phyloP scores from a whole-genome alignment of 192 early-diverging fungal species.

The Cetraspora pellucida region DNA sequence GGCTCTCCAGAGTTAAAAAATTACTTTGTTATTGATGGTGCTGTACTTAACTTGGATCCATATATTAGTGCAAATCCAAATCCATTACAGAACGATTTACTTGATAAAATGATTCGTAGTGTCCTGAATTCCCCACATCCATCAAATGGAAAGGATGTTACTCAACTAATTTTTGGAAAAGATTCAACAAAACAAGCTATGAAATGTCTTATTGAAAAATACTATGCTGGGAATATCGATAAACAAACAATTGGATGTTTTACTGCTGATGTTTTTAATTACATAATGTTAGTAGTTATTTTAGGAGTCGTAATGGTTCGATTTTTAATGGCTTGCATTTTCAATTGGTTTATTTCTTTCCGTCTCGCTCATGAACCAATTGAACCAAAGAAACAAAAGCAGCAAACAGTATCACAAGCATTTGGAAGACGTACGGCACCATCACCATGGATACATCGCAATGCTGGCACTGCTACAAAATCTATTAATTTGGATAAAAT shows the following conservation, averaged over 20 bases:
- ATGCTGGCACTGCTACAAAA: conserved; percentile 47
- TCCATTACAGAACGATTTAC: conserved; percentile 44
- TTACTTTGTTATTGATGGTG: conserved; percentile 64
- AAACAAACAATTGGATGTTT: conserved; percentile 81
- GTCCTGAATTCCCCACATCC: conserved; percentile 39
- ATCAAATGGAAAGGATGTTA: conserved; percentile 55
- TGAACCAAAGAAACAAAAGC: neutral
- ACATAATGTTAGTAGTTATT: conserved; percentile 69
- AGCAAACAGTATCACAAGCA: too few species aligned
- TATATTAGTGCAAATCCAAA: conserved; percentile 52
- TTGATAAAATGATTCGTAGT: conserved; percentile 59
- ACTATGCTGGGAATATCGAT: conserved; percentile 79
- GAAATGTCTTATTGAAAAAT: conserved; percentile 71
- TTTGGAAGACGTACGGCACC: conserved; percentile 34
- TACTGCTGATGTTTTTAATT: conserved; percentile 71
- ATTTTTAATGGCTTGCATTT: conserved; percentile 75
- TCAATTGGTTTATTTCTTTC: conserved; percentile 77
- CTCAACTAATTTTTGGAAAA: conserved; percentile 55
- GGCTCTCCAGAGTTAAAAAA: conserved; percentile 38
- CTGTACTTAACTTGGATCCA: conserved; percentile 61
- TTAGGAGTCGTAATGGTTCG: conserved; percentile 63
- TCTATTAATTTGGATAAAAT: conserved; percentile 52
- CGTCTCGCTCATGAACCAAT: conserved; percentile 40
- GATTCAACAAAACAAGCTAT: conserved; percentile 47
- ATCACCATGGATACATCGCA: conserved; percentile 36